A percentile compares a stretch with the other conserved stretches of the same genome.
phyloP scores from a whole-genome alignment of 139 green algal species.

The Auxenochlorella pyrenoidosa region DNA sequence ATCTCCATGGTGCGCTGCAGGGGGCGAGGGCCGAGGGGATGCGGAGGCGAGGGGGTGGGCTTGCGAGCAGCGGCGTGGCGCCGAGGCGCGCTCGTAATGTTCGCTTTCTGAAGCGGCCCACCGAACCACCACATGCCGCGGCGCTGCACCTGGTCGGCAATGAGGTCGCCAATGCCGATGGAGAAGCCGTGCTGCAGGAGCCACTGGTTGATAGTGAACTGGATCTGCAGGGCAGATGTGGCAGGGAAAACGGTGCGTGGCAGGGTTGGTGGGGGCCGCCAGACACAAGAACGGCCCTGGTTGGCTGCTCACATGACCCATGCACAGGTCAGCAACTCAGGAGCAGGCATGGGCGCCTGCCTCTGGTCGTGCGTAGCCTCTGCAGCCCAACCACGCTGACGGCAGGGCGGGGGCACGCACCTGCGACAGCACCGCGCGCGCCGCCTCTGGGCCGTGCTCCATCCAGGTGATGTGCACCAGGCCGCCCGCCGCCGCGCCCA shows the following conservation, averaged over 20 bases:
- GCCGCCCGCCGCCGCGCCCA: constrained; percentile 84
- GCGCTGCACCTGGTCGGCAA: constrained; percentile 78
- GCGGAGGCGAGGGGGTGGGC: too few relatives aligned
- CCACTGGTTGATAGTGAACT: constrained; percentile 97
- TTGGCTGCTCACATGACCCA: too few relatives aligned
- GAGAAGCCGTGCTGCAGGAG: constrained; percentile 95
- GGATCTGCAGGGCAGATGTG: constrained; percentile 38
- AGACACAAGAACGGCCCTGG: neutral
- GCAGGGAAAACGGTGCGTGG: neutral
- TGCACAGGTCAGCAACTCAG: neutral
- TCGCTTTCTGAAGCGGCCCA: too few relatives aligned
- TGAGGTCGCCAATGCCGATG: constrained; percentile 98
- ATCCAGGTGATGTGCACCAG: constrained; percentile 97
- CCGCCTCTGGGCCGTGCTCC: constrained; percentile 91
- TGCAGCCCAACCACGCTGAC: too few relatives aligned
- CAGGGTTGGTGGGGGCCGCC: neutral
- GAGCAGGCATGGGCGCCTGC: neutral
- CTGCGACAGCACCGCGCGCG: constrained; percentile 83
- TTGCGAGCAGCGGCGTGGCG: neutral
- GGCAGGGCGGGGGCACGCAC: neutral
- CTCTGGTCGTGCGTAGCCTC: too few relatives aligned
- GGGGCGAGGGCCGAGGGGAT: too few relatives aligned
- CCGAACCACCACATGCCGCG: too few relatives aligned
- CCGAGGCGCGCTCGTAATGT: too few relatives aligned
- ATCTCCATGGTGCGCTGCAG: constrained; percentile 81